phyloP scores from a whole-genome alignment of 164 flowering plant species.

The Taxillus chinensis region DNA sequence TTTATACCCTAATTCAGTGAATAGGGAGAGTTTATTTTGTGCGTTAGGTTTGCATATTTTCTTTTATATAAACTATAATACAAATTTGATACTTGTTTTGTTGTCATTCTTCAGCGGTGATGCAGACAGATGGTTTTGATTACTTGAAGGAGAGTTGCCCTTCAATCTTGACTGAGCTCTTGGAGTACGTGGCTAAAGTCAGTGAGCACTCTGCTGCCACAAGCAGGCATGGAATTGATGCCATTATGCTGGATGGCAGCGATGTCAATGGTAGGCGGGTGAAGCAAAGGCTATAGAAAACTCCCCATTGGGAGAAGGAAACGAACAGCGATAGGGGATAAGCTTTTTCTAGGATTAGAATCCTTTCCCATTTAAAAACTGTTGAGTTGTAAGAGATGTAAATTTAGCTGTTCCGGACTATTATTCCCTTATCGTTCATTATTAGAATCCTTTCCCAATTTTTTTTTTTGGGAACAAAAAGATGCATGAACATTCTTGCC shows the following conservation, averaged over 20 bases:
- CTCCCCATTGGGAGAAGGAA: slow-evolving; percentile 9
- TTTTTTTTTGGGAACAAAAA: background rate
- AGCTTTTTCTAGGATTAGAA: background rate
- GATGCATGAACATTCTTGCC: background rate
- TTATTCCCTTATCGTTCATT: too few relatives aligned
- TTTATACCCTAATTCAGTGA: too few relatives aligned
- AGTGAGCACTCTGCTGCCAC: slow-evolving; percentile 22
- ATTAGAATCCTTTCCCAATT: background rate
- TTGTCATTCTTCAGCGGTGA: slow-evolving; percentile 2
- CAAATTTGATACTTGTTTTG: too few relatives aligned
- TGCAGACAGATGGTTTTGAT: slow-evolving; percentile 54
- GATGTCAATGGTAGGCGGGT: slow-evolving; percentile 38
- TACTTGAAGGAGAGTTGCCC: slow-evolving; percentile 48
- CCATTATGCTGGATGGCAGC: slow-evolving; percentile 24
- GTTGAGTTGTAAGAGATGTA: background rate
- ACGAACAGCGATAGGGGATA: background rate
- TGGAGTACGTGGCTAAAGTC: slow-evolving; percentile 36
- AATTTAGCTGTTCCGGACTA: background rate
- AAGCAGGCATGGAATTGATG: slow-evolving; percentile 13
- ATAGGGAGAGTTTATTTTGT: too few relatives aligned
- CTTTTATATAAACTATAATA: too few relatives aligned
- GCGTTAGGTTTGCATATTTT: too few relatives aligned
- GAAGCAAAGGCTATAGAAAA: slow-evolving; percentile 33
- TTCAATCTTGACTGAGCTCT: slow-evolving; percentile 31
- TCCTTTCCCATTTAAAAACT: background rate